phyloP scores from a whole-genome alignment of 768 basidiomycete species.

The Macrolepiota fuliginosa region DNA sequence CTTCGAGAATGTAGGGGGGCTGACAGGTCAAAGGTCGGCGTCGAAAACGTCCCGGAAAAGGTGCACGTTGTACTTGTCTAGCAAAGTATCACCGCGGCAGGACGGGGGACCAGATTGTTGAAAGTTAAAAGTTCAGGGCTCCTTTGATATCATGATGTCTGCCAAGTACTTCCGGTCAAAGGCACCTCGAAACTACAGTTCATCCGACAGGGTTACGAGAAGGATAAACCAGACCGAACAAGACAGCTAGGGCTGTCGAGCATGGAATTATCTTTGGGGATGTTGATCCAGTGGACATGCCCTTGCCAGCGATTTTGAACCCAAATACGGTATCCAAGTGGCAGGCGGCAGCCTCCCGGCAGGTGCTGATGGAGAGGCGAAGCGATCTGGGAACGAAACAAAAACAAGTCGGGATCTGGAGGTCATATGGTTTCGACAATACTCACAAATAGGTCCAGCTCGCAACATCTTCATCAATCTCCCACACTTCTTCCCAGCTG shows the following conservation, averaged over 20 bases:
- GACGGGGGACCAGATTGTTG: not conserved
- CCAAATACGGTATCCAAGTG: not conserved
- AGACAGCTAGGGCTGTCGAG: not conserved
- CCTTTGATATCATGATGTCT: not conserved
- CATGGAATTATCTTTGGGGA: not conserved
- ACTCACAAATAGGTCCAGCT: not conserved
- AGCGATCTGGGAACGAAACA: not conserved
- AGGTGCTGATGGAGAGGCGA: not conserved
- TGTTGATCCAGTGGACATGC: not conserved
- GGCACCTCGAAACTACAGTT: not conserved
- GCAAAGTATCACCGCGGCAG: too few species aligned
- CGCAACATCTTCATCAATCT: not conserved
- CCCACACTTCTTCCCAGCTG: not conserved
- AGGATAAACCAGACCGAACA: not conserved
- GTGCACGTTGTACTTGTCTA: too few species aligned
- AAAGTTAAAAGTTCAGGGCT: not conserved
- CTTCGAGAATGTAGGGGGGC: not conserved
- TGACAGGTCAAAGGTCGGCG: not conserved
- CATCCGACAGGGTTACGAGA: not conserved
- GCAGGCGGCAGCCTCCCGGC: not conserved
- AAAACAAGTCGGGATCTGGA: not conserved
- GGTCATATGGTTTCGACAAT: not conserved
- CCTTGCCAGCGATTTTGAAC: not conserved
- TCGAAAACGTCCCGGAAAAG: too few species aligned
- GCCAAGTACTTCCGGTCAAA: not conserved